These are phyloP conservation scores for Cyberlindnera petersonii DNA, from an alignment of 805 yeast species.

Conservation along the genomic window DNA sequence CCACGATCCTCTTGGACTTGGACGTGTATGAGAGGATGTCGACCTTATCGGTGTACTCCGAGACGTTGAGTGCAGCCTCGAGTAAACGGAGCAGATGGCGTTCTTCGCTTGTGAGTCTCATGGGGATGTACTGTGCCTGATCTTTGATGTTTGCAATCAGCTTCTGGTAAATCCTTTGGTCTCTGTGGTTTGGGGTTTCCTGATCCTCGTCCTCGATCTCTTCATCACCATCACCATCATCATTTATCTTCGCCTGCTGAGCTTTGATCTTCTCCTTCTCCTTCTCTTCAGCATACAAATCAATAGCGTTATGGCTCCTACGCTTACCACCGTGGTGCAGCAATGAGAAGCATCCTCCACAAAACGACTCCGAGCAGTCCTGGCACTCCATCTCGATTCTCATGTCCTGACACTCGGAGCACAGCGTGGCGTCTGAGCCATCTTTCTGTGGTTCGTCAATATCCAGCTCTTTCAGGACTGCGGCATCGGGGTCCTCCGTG, in stretches of 20 bases:
- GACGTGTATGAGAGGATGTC: constrained; percentile 66
- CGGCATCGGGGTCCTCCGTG: constrained; percentile 33
- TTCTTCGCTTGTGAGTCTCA: constrained; percentile 65
- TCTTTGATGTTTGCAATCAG: constrained; percentile 31
- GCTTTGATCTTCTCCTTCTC: constrained; percentile 5
- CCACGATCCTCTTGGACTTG: constrained; percentile 65
- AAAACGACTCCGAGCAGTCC: constrained; percentile 63
- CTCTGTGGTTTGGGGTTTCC: neutral
- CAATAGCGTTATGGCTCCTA: constrained; percentile 38
- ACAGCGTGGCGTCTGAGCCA: constrained; percentile 36
- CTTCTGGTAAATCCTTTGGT: constrained; percentile 6
- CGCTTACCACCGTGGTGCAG: constrained; percentile 68
- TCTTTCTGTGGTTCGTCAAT: constrained; percentile 22
- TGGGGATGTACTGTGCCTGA: constrained; percentile 56
- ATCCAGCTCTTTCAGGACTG: constrained; percentile 15
- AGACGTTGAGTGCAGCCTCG: constrained; percentile 74
- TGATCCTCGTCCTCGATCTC: neutral
- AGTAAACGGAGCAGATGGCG: constrained; percentile 61
- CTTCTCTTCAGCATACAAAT: constrained; percentile 23
- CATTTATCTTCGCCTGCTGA: constrained; percentile 20
- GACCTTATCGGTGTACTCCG: constrained; percentile 76
- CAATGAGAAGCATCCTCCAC: constrained; percentile 65
- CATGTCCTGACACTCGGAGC: constrained; percentile 74
- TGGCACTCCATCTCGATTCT: constrained; percentile 59
- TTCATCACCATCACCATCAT: constrained; percentile 20